phyloP scores from a whole-genome alignment of 805 yeast genomes.

The Dipodascopsis uninucleata region DNA sequence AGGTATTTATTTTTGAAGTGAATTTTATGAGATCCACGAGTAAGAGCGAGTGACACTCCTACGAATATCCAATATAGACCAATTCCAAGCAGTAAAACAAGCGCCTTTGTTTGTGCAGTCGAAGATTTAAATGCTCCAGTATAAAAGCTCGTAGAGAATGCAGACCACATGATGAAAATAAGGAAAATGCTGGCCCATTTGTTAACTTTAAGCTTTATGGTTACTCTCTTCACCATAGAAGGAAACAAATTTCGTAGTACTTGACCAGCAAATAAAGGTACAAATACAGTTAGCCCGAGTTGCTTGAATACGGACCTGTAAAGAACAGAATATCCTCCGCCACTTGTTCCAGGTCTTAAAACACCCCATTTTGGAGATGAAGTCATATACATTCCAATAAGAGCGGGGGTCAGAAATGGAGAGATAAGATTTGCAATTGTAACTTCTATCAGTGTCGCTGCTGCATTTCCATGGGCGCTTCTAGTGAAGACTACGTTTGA shows the following conservation, averaged over 20 bases:
- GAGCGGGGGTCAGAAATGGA: conserved; percentile 82
- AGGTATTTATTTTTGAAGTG: conserved; percentile 21
- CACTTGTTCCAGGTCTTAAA: conserved; percentile 30
- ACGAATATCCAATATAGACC: conserved; percentile 80
- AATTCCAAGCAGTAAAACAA: conserved; percentile 74
- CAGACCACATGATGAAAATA: conserved; percentile 61
- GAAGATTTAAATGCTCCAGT: conserved; percentile 74
- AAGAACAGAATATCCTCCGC: conserved; percentile 38
- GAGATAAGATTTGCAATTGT: conserved; percentile 69
- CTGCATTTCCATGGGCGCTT: conserved; percentile 76
- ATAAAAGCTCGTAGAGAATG: conserved; percentile 54
- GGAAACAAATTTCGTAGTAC: conserved; percentile 67
- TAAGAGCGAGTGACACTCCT: conserved; percentile 50
- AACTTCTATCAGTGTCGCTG: conserved; percentile 80
- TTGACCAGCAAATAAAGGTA: conserved; percentile 85
- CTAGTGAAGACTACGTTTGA: conserved; percentile 91
- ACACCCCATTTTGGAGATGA: conserved; percentile 72
- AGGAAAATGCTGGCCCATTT: conserved; percentile 80
- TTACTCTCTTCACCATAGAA: conserved; percentile 55
- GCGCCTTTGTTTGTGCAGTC: conserved; percentile 62
- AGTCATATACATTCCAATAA: conserved; percentile 64
- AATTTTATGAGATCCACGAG: conserved; percentile 50
- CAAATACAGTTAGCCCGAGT: conserved; percentile 78
- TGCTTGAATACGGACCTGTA: conserved; percentile 82
- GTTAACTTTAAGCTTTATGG: conserved; percentile 54